phyloP scores from a whole-genome alignment of 306 rosid genomes.

The Quercus gilva region DNA sequence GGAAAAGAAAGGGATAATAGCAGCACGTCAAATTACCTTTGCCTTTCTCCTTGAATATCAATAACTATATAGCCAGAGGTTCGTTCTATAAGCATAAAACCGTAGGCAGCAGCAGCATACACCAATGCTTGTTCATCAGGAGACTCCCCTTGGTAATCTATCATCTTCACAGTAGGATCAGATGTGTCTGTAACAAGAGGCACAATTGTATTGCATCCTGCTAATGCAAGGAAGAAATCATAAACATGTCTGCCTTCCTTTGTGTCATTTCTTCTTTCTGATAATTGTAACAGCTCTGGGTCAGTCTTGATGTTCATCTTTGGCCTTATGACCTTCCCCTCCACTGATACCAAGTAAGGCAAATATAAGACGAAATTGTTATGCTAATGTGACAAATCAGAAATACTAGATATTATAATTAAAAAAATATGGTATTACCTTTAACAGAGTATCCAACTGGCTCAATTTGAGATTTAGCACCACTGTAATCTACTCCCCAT shows the following conservation, averaged over 20 bases:
- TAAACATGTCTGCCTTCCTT: constrained; percentile 43
- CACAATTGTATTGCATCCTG: constrained; percentile 95
- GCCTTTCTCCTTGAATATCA: constrained; percentile 71
- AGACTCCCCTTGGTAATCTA: constrained; percentile 98
- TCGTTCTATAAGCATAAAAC: constrained; percentile 85
- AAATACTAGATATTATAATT: not conserved
- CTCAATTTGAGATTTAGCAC: constrained; percentile 32
- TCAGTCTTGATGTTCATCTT: constrained; percentile 78
- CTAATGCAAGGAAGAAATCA: constrained; percentile 90
- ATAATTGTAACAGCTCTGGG: constrained; percentile 51
- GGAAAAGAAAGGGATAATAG: constrained; percentile 11
- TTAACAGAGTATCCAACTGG: constrained; percentile 46
- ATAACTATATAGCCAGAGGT: constrained; percentile 89
- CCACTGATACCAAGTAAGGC: constrained; percentile 41
- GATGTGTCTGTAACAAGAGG: constrained; percentile 70
- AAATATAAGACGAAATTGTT: constrained; percentile 20
- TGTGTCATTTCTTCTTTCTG: constrained; percentile 41
- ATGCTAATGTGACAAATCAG: not conserved
- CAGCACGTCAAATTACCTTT: constrained; percentile 48
- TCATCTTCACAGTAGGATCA: constrained; percentile 62
- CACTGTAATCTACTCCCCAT: constrained; percentile 74
- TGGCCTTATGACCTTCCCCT: constrained; percentile 65
- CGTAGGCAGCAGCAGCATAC: constrained; percentile 92
- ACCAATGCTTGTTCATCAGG: constrained; percentile 96
- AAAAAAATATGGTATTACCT: constrained; percentile 36